Base-by-base conservation (phyloP, 164 flowering plant genomes). In the Vitis labrusca region DNA sequence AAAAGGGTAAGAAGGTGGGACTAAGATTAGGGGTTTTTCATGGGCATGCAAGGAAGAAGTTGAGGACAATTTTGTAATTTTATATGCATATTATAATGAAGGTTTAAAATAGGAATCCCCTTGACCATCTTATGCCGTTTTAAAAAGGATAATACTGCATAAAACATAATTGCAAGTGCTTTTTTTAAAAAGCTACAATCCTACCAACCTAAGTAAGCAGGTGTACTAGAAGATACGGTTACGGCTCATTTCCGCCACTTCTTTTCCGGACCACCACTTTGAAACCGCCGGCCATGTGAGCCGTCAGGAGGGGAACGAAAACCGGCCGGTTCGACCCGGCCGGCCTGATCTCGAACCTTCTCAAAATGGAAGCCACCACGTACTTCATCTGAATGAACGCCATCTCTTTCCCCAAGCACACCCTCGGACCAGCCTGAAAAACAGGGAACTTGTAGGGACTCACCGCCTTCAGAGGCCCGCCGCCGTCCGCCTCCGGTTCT, bases 341-440 rank as follows among this genome's bases (percentile, higher is more conserved):
- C 54, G 87, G 85, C 57, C 50, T 73, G 63, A 91, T 50, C 75
- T 83, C 84, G 54, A 85, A 89, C 82, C 82, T 64, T 54, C 64
- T 77, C 59, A 89, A 9, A 2, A 91, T 60, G 3, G 87, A 71
- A 2, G 84, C 85, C 66, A 81, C 81, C 51, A 89, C 91, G 63
- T 85, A 91, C 79, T 84, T 85, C 92, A 91, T 91, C 78, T 91
- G 94, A 56, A 89, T 71, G 56, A 91, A 86, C 0, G 94, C 92
- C 92, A 89, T 86, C 68, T 88, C 92, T 77, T 88, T 89, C 59
- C 93, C 97, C 2, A 91, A 53, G 44, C 94, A 91, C 19, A 86
- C 87, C 69, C 97, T 84, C 10, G 93, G 97, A 29, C 97, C 97
- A 9, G 88, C 97, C 71, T 91, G 97, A 67, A 91, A 89, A 47